phyloP scores from a whole-genome alignment of 345 rosid species.

The Laguncularia racemosa region DNA sequence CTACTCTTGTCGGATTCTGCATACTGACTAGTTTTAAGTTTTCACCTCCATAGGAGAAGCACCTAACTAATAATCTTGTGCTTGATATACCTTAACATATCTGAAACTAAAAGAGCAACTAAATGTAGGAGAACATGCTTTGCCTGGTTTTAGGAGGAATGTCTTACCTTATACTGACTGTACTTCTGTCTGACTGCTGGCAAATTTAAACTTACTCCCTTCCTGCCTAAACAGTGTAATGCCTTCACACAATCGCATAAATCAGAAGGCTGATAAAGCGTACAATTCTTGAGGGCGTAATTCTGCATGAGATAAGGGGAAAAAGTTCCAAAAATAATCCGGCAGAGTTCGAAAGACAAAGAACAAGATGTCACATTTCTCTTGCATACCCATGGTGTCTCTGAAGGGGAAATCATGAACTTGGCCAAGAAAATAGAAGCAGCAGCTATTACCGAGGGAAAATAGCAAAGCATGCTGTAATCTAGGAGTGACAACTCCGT shows the following conservation, averaged over 20 bases:
- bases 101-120: neutral
- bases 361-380: too few relatives aligned
- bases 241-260: constrained; percentile 58
- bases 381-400: constrained; percentile 73
- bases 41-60: too few relatives aligned
- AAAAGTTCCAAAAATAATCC: neutral
- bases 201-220: constrained; percentile 33
- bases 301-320: constrained; percentile 35
- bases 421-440: constrained; percentile 85
- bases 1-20: too few relatives aligned
- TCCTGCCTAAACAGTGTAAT: constrained; percentile 51
- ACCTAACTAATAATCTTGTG: too few relatives aligned
- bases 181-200: constrained; percentile 85
- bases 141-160: neutral
- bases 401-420: constrained; percentile 58
- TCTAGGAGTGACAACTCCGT: constrained; percentile 76
- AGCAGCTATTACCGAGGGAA: constrained; percentile 83
- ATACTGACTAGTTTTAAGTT: too few relatives aligned
- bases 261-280: constrained; percentile 60
- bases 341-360: too few relatives aligned
- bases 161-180: constrained; percentile 73
- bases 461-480: constrained; percentile 59
- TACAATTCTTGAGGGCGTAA: constrained; percentile 74
- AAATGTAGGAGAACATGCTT: neutral
- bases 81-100: too few relatives aligned